Evolutionary conservation across 202 grass and related monocot genomes (phyloP).

Genomic region (Thinopyrum obtusiflorum): DNA sequence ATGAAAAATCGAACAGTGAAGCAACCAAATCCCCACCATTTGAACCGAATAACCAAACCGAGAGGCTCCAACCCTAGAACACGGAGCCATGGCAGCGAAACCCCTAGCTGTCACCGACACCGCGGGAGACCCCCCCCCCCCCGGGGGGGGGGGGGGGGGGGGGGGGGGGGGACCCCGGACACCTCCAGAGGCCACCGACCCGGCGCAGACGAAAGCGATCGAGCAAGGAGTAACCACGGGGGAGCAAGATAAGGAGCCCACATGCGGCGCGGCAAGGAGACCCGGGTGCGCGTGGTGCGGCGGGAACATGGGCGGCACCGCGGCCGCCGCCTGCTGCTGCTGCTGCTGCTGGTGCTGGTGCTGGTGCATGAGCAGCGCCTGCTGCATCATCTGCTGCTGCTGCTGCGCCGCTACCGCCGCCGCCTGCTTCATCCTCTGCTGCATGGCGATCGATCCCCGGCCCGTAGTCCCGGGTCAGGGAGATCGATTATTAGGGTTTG

Average conservation of each 20-base stretch:
- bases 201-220: conserved; percentile 6
- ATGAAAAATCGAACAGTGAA: neutral
- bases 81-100: neutral
- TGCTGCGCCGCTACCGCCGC: conserved; percentile 38
- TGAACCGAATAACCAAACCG: neutral
- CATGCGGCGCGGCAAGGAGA: conserved; percentile 74
- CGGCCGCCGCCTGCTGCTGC: conserved; percentile 18
- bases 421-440: conserved; percentile 61
- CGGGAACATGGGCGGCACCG: conserved; percentile 45
- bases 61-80: neutral
- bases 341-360: conserved; percentile 30
- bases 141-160: too few relatives aligned
- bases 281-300: conserved; percentile 61
- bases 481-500: conserved; percentile 50
- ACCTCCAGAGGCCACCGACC: neutral
- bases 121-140: too few relatives aligned
- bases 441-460: conserved; percentile 37
- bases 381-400: conserved; percentile 75
- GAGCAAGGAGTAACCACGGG: neutral
- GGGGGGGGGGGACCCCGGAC: too few relatives aligned
- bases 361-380: conserved; percentile 76
- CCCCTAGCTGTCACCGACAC: neutral
- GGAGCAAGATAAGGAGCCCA: neutral
- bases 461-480: conserved; percentile 27
- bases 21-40: neutral